Base-by-base conservation (phyloP, 2,329 filamentous ascomycete genomes). In the Cladosporium colombiae region DNA sequence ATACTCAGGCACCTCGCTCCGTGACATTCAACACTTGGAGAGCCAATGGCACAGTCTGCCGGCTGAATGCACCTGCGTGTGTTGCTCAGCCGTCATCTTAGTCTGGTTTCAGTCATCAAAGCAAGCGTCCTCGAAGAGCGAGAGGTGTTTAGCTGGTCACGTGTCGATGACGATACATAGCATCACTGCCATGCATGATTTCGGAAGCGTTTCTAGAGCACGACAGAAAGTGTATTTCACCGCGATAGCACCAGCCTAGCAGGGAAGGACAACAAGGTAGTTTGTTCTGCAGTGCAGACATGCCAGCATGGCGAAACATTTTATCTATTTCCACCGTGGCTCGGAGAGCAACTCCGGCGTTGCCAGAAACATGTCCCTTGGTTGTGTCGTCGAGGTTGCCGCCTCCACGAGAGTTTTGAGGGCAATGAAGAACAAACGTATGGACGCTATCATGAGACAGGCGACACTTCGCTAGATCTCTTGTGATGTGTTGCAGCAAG, bases 171-270 rank as follows among this genome's bases (percentile, higher is more conserved):
- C 44, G 57, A 49, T 31, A 18, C 18, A n/a, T 14, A 50, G 37
- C 57, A 27, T 60, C 57, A 60, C 33, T 16, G 7, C 49, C 6
- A 44, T 44, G 40, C 40, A 23, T 46, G 40, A 21, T 21, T 46
- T 21, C 40, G 40, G 40, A 21, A 21, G 25, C 18, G 4, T 55
- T 23, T 18, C 27, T 46, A 46, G 52, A n/a, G 27, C 25, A 31
- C 27, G 40, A 60, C 37, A 37, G 16, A 23, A 60, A 60, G 37
- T 23, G 40, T 40, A 31, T 62, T 62, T 50, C 59, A 52, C 59
- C 46, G 59, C 46, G 46, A 52, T 52, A 62, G 29, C 59, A 52
- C 59, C 59, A 62, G 21, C 1, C 13, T 21, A 55, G 52, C 52
- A 55, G n/a, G 16, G 52, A 21, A 5, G 7, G 13, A 5, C 16